These are phyloP conservation scores for Cydonia oblonga DNA, from an alignment of 331 rosid species.

Conservation along the genomic window DNA sequence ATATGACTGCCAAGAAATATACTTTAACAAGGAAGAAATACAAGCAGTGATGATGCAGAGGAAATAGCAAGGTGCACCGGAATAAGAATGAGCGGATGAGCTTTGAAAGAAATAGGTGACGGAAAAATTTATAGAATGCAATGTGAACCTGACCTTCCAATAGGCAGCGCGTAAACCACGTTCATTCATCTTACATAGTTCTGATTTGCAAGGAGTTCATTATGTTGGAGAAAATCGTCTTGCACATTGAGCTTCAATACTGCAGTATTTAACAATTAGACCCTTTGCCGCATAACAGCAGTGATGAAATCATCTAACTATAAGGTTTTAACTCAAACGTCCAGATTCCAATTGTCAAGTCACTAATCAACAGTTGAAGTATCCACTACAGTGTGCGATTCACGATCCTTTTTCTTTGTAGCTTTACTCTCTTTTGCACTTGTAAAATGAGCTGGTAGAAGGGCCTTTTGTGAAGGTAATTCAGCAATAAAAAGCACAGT, in stretches of 20 bases:
- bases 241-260: neutral
- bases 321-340: slow-evolving; percentile 1
- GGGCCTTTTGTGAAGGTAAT: slow-evolving; percentile 70
- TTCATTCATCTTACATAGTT: neutral
- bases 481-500: slow-evolving; percentile 83
- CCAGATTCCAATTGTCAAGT: neutral
- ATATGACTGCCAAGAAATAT: neutral
- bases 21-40: neutral
- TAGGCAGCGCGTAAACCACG: neutral
- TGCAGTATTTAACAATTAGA: too few relatives aligned
- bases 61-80: neutral
- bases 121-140: neutral
- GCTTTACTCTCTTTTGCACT: slow-evolving; percentile 27
- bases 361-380: neutral
- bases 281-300: too few relatives aligned
- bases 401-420: slow-evolving; percentile 24
- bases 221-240: neutral
- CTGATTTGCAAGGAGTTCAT: neutral
- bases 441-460: slow-evolving; percentile 43
- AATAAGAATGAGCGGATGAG: neutral
- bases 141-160: neutral
- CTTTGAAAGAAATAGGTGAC: neutral
- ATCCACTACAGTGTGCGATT: neutral
- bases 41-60: neutral
- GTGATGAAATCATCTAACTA: neutral